Base-by-base conservation (phyloP, 441 rosid species). In the Arabidopsis hybrid region DNA sequence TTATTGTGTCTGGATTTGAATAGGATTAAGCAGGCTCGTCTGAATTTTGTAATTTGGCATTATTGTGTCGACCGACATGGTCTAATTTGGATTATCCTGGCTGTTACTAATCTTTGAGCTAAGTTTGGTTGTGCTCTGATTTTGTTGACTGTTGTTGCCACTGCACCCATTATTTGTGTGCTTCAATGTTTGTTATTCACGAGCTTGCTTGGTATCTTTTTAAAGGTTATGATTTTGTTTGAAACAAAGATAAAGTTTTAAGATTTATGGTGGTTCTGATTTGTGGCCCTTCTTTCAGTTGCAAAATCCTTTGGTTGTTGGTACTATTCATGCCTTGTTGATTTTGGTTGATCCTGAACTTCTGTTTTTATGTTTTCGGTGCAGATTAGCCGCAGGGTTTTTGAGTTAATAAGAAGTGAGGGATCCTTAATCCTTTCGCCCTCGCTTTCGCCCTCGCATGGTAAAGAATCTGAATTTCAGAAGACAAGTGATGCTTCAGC, bases 341-440 rank as follows among this genome's bases (percentile, higher is more conserved):
- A 55, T 69, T 18, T 34, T 58, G 56, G 49, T 17, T 69, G 35
- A 71, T 75, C 1, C 75, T 38, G 51, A 80, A 45, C 35, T 76
- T 42, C 63, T 79, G 72, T 63, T 57, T 52, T 21, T 31, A 46
- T 56, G 57, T 55, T 26, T 21, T 56, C 51, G 16, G 42, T 50
- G 45, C 94, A 95, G 99, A 91, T 95, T 21, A 92, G 96, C 78
- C 85, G 66, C 61, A 87, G 96, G 83, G 98, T 89, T 49, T 95
- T 95, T 79, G 90, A 85, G 76, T 52, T 84, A 73, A 83, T 87
- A 80, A 87, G 86, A 84, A 85, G 75, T 77, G 96, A 88, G 59
- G 63, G 82, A 72, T 80, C 86, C 18, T 68, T 49, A 38, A 80
- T 85, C 58, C 76, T 78, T 73, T 79, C 76, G 10, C 82, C 68